These are phyloP conservation scores for Microcyclospora tardicrescens DNA, from an alignment of 2,329 filamentous ascomycete genomes.

Conservation along the genomic window DNA sequence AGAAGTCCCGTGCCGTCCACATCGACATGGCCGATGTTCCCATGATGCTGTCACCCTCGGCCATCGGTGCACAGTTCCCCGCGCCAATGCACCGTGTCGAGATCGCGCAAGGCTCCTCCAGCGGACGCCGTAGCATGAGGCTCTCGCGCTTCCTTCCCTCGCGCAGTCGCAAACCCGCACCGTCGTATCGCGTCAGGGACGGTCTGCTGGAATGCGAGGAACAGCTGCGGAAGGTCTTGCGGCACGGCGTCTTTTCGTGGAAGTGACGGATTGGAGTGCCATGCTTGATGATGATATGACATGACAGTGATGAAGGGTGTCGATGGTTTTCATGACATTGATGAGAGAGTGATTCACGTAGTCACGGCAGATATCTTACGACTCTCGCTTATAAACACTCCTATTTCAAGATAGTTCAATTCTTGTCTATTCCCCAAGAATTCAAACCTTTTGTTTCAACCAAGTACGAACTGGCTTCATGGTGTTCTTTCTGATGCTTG, in stretches of 20 bases:
- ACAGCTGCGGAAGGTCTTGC: conserved; percentile 14
- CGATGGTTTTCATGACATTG: too few species aligned
- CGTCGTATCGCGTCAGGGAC: conserved; percentile 10
- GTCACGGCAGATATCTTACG: too few species aligned
- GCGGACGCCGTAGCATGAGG: conserved; percentile 8
- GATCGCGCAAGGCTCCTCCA: conserved; percentile 3
- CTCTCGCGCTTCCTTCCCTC: conserved; percentile 13
- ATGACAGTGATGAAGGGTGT: too few species aligned
- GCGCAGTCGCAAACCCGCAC: conserved; percentile 4
- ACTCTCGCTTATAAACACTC: too few species aligned
- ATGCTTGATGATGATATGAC: too few species aligned
- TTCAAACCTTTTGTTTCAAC: too few species aligned
- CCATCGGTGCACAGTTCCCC: conserved; percentile 4
- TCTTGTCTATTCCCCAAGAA: too few species aligned
- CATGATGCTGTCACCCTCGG: conserved; percentile 21
- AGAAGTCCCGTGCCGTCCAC: background rate
- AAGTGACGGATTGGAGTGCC: conserved; percentile 4
- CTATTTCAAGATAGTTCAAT: too few species aligned
- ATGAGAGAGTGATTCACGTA: too few species aligned
- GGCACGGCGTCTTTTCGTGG: conserved; percentile 16
- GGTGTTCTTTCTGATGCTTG: too few species aligned
- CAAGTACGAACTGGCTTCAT: too few species aligned
- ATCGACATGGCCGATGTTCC: conserved; percentile 16
- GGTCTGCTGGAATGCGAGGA: conserved; percentile 16
- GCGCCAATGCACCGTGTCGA: conserved; percentile 10